phyloP scores from a whole-genome alignment of 2,329 filamentous ascomycete genomes.

The Endoconidiophora polonica region DNA sequence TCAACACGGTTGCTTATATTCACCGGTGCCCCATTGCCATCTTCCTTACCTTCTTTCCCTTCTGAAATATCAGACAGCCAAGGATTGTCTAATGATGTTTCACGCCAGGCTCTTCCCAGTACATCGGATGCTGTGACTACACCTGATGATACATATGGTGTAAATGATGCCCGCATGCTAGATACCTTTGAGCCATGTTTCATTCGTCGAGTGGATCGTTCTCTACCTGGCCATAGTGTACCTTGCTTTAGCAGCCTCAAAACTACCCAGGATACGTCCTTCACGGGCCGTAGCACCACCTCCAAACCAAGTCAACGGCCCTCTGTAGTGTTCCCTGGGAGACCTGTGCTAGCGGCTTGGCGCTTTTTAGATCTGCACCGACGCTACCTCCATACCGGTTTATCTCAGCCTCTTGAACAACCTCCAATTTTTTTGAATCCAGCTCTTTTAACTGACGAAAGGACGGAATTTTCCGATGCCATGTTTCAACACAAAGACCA shows the following conservation, averaged over 20 bases:
- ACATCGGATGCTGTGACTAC: not conserved
- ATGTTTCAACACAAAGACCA: no score
- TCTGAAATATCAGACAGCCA: not conserved
- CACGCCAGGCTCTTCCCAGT: not conserved
- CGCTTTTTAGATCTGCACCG: slow-evolving; percentile 5
- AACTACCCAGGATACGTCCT: no score
- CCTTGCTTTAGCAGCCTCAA: not conserved
- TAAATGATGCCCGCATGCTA: not conserved
- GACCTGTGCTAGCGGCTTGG: slow-evolving; percentile 1
- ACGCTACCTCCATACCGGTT: slow-evolving; percentile 1
- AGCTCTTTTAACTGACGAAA: not conserved
- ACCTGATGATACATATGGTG: not conserved
- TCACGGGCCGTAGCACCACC: no score
- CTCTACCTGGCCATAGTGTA: not conserved
- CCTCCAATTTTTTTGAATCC: not conserved
- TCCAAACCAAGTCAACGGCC: no score
- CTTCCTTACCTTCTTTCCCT: not conserved
- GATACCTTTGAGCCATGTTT: slow-evolving; percentile 4
- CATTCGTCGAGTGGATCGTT: not conserved
- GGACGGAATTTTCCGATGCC: no score
- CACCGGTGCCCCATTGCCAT: not conserved
- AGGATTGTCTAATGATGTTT: no score
- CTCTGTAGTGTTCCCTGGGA: no score
- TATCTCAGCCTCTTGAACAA: slow-evolving; percentile 2
- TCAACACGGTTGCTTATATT: not conserved